Evolutionary conservation across 129 eudicot species (phyloP), one percentile per base, ranked within the genome.

Genomic region (Flaveria robusta): DNA sequence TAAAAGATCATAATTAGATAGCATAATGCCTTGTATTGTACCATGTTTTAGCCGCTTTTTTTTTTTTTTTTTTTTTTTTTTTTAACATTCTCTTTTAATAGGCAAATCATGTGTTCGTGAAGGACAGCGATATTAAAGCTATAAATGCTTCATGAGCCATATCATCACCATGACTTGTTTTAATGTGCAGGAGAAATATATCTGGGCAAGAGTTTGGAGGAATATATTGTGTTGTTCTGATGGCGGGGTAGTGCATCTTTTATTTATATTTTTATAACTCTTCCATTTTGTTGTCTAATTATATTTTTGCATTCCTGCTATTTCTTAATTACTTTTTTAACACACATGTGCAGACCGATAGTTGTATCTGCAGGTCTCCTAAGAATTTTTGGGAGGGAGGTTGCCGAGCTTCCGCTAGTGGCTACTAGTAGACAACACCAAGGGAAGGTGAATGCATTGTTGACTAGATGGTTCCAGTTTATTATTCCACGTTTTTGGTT

Each of bases 191-290:
- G 88, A 91, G 98, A 84, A 93, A 93, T 73, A 93, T 93, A 71
- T 91, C 97, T 29, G 98, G 98, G 42, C 98, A 93, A 79, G 98
- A 93, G 75, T 93, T 93, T 78, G 93, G 96, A 69, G 97, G 97
- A 70, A 86, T 93, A 89, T 93, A 91, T 77, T 89, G 96, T 80
- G 81, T 93, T 54, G 91, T 93, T 81, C 62, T 93, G 74, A 84
- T 86, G 81, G 91, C 83, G 18, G 85, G 93, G 98, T 93, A 85
- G 76, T 46, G 74, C 70, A n/a, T n/a, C n/a, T 13, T 18, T 22
- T 7, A 13, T 45, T 6, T 13, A 9, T 42, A 16, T 23, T 9
- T 52, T 45, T 55, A 3, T 26, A 1, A 45, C 5, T 20, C 18
- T 49, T 80, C 41, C 49, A 18, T 27, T 47, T 49, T 62, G 47